Conservation (phyloP, 129 eudicot genomes). For the Saussurea involucrata region DNA sequence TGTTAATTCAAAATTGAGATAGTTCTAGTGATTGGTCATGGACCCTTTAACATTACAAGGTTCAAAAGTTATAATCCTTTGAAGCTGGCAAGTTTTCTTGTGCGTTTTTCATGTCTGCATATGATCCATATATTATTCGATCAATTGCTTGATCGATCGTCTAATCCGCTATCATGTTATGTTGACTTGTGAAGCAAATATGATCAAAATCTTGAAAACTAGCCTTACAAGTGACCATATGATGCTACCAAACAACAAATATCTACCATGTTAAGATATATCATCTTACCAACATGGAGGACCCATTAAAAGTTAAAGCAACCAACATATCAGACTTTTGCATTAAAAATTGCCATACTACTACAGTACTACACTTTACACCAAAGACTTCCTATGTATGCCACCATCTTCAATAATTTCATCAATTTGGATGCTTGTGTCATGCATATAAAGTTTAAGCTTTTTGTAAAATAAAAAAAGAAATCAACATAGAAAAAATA, state of each 20-base stretch:
- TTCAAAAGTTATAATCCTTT: background rate
- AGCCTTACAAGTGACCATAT: conserved; percentile 29
- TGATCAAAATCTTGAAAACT: conserved; percentile 9
- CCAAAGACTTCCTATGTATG: conserved; percentile 16
- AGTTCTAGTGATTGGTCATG: background rate
- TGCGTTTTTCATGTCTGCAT: background rate
- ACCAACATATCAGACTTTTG: conserved; percentile 10
- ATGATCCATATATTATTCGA: background rate
- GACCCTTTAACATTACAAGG: background rate
- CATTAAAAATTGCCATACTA: background rate
- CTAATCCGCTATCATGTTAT: background rate
- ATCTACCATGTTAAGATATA: conserved; percentile 29
- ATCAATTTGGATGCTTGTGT: background rate
- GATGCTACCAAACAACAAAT: conserved; percentile 25
- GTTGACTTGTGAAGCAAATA: conserved; percentile 1
- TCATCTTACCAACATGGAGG: conserved; percentile 2
- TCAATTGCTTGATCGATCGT: background rate
- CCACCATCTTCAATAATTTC: conserved; percentile 4
- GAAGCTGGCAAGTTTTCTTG: background rate
- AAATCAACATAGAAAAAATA: background rate
- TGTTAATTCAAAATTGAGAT: background rate
- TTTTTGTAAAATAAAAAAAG: background rate
- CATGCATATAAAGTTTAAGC: background rate
- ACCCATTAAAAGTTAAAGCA: conserved; percentile 32
- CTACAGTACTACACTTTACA: conserved; percentile 23